phyloP scores from a whole-genome alignment of 2,329 filamentous ascomycete genomes.

The Penicillium sp. region DNA sequence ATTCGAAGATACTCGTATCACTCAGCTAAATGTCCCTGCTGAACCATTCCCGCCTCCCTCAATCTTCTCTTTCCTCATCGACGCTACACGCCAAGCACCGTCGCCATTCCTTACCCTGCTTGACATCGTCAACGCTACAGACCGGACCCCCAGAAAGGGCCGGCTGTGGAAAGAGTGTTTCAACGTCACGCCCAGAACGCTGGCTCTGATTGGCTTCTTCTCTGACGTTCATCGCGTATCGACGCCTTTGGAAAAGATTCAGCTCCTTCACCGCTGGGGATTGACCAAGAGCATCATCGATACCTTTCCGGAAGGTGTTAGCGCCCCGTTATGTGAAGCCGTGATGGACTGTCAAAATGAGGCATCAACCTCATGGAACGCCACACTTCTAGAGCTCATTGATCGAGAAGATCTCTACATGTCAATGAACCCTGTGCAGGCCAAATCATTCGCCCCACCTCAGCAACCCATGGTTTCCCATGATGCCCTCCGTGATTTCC shows the following conservation, averaged over 20 bases:
- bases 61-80: slow-evolving; percentile 60
- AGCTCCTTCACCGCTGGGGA: slow-evolving; percentile 71
- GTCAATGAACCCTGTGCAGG: slow-evolving; percentile 58
- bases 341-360: slow-evolving; percentile 82
- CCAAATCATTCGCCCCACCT: slow-evolving; percentile 38
- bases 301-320: slow-evolving; percentile 82
- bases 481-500: slow-evolving; percentile 72
- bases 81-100: slow-evolving; percentile 39
- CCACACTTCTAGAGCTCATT: slow-evolving; percentile 72
- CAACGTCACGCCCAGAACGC: slow-evolving; percentile 64
- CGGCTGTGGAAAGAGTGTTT: slow-evolving; percentile 44
- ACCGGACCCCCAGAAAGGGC: slow-evolving; percentile 34
- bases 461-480: slow-evolving; percentile 59
- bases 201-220: slow-evolving; percentile 72
- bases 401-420: slow-evolving; percentile 79
- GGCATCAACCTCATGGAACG: slow-evolving; percentile 76
- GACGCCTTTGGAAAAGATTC: slow-evolving; percentile 66
- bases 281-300: slow-evolving; percentile 69
- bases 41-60: slow-evolving; percentile 62
- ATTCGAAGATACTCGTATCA: slow-evolving; percentile 59
- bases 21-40: slow-evolving; percentile 47
- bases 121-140: slow-evolving; percentile 49
- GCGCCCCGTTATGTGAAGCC: slow-evolving; percentile 77
- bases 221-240: slow-evolving; percentile 55
- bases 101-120: slow-evolving; percentile 55